Evolutionary conservation across 73 alveolate species (phyloP).

Genomic region (Chromera velia): DNA sequence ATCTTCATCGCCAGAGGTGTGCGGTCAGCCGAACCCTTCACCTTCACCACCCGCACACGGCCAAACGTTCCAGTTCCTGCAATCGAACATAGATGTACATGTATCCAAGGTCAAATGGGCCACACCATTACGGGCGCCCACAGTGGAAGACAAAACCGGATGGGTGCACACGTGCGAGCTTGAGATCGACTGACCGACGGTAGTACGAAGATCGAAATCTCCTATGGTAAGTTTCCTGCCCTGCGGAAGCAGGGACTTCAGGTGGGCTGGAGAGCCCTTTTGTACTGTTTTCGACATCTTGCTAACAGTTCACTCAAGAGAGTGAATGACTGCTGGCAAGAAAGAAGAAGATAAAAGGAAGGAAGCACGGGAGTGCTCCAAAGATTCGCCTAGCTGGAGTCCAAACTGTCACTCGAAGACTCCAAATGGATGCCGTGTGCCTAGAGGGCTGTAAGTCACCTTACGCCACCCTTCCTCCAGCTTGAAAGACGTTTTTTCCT

Average conservation of each 20-base stretch:
- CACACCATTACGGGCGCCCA: background rate
- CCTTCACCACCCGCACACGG: constrained; percentile 74
- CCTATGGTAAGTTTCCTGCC: constrained; percentile 13
- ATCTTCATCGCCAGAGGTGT: constrained; percentile 56
- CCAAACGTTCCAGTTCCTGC: constrained; percentile 86
- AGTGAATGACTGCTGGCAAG: background rate
- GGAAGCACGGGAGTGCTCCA: background rate
- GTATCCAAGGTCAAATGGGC: background rate
- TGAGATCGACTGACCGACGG: background rate
- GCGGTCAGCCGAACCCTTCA: constrained; percentile 43
- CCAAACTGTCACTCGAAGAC: no score
- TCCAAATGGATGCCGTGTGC: no score
- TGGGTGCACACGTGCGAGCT: background rate
- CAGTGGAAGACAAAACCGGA: background rate
- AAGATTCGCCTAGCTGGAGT: background rate
- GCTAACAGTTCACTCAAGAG: no score
- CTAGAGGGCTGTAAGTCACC: no score
- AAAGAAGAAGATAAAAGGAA: background rate
- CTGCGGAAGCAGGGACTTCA: background rate
- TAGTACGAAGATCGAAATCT: constrained; percentile 27
- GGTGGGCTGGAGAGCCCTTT: background rate
- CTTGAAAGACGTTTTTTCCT: no score
- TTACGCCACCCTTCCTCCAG: no score
- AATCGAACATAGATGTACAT: background rate
- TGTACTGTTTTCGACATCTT: background rate